These are phyloP conservation scores for Endothia cerciana DNA, from an alignment of 2,329 filamentous ascomycete species.

Conservation along the genomic window DNA sequence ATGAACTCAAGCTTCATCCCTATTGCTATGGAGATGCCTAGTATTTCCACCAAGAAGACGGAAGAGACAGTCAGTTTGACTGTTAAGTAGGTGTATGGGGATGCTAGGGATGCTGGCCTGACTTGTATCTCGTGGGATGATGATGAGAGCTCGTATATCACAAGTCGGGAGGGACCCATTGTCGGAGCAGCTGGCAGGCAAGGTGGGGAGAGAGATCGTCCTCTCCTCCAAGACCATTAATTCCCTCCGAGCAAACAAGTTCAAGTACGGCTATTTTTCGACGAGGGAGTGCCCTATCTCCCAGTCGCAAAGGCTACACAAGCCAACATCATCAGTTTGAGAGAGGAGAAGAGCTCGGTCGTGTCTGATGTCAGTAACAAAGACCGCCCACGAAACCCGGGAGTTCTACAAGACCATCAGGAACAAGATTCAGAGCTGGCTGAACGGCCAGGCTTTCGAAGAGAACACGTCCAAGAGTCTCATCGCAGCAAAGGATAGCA, in stretches of 20 bases:
- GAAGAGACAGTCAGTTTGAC: neutral
- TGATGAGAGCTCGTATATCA: slow-evolving; percentile 30
- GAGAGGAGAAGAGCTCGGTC: neutral
- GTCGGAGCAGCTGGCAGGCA: slow-evolving; percentile 30
- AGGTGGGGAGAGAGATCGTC: slow-evolving; percentile 36
- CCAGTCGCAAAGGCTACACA: slow-evolving; percentile 33
- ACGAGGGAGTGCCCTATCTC: slow-evolving; percentile 39
- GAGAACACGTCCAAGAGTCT: slow-evolving; percentile 16
- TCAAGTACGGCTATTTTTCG: slow-evolving; percentile 36
- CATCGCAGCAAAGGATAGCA: no score
- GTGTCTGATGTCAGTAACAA: slow-evolving; percentile 21
- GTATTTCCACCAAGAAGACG: slow-evolving; percentile 32
- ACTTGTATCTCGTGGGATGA: slow-evolving; percentile 37
- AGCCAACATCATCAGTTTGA: slow-evolving; percentile 22
- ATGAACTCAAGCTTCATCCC: slow-evolving; percentile 38
- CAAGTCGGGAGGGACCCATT: slow-evolving; percentile 24
- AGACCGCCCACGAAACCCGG: slow-evolving; percentile 12
- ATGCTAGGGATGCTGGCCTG: slow-evolving; percentile 38
- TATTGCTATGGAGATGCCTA: slow-evolving; percentile 46
- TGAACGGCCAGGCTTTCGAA: neutral
- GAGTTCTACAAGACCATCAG: slow-evolving; percentile 28
- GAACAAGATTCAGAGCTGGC: slow-evolving; percentile 24
- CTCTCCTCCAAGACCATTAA: slow-evolving; percentile 37
- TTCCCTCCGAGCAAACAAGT: slow-evolving; percentile 37
- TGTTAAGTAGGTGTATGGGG: slow-evolving; percentile 35